These are phyloP conservation scores for Aspergillus sp. DNA, from an alignment of 2,329 filamentous ascomycete species.

Conservation along the genomic window DNA sequence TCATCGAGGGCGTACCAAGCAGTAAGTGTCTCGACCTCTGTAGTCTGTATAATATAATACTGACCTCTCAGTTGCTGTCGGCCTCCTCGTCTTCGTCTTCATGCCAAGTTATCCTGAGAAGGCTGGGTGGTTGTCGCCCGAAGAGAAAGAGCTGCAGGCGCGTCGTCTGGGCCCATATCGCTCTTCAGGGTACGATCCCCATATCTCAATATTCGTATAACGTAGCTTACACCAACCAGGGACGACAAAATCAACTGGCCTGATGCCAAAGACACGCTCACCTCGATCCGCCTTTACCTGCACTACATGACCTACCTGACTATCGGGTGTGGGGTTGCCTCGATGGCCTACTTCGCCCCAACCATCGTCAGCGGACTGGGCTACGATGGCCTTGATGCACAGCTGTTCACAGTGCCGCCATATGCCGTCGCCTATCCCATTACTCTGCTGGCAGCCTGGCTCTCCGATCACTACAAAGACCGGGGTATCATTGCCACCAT, in stretches of 20 bases:
- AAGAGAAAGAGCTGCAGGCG: constrained; percentile 9
- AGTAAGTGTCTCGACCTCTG: not conserved
- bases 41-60: not conserved
- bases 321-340: constrained; percentile 1
- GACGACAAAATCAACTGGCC: constrained; percentile 8
- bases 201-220: not conserved
- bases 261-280: constrained; percentile 5
- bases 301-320: constrained; percentile 8
- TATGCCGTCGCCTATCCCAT: constrained; percentile 19
- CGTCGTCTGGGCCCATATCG: not conserved
- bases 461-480: constrained; percentile 1
- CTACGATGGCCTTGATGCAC: constrained; percentile 15
- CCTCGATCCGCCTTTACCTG: not conserved
- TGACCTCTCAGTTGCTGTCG: not conserved
- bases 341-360: constrained; percentile 36
- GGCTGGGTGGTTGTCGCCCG: constrained; percentile 16
- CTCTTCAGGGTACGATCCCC: not conserved
- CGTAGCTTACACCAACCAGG: not conserved
- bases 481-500: not conserved
- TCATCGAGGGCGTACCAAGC: constrained; percentile 8
- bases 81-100: constrained; percentile 12
- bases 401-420: constrained; percentile 22
- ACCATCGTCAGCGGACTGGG: constrained; percentile 22
- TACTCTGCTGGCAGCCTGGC: constrained; percentile 5
- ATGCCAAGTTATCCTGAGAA: constrained; percentile 22